A percentile compares a stretch with the other conserved stretches of the same genome.
phyloP scores from a whole-genome alignment of 1,139 yeast genomes.

The Saccharomyces hybrid region DNA sequence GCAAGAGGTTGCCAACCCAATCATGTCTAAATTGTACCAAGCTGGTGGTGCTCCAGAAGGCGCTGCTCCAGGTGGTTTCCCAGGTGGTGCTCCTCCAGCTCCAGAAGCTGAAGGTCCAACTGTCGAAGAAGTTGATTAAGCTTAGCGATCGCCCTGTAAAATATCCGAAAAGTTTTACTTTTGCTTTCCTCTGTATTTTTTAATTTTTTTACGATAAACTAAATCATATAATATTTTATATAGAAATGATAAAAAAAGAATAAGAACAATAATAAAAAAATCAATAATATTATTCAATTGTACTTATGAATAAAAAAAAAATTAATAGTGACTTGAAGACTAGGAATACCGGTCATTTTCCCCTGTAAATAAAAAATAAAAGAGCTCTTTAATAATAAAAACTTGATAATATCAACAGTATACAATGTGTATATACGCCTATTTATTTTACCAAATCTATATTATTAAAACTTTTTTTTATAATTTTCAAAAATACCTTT shows the following conservation, averaged over 20 bases:
- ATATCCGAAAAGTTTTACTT: not conserved
- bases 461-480: not conserved
- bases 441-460: not conserved
- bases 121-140: constrained; percentile 88
- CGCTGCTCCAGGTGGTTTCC: constrained; percentile 61
- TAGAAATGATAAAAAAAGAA: not conserved
- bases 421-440: not conserved
- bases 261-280: not conserved
- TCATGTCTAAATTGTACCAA: constrained; percentile 87
- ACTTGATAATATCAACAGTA: not conserved
- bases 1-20: constrained; percentile 89
- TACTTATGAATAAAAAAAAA: too few relatives aligned
- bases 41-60: constrained; percentile 61
- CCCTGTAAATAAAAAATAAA: not conserved
- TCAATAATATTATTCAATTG: not conserved
- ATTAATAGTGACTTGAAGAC: not conserved
- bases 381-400: not conserved
- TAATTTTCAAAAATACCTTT: not conserved
- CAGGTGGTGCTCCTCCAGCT: constrained; percentile 63
- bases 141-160: constrained; percentile 6
- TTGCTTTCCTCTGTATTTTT: constrained; percentile 1
- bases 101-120: constrained; percentile 80
- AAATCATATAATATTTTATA: not conserved
- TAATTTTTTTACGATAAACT: not conserved
- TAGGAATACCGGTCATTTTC: not conserved